Evolutionary conservation across 345 rosid genomes (phyloP).

Genomic region (Linum tenue): DNA sequence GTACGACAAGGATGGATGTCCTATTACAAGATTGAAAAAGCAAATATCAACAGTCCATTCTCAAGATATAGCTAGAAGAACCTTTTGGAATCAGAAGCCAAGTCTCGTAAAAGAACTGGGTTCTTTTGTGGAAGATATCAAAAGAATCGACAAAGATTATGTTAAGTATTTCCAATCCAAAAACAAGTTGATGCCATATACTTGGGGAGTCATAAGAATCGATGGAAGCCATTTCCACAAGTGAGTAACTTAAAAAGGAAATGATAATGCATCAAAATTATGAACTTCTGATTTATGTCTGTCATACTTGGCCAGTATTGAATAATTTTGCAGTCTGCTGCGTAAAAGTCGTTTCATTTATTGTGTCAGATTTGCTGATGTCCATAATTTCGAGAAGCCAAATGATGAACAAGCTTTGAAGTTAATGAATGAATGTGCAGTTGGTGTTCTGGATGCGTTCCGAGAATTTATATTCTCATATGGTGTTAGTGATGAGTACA

Average conservation of each 20-base stretch:
- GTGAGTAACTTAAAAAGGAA: slow-evolving; percentile 22
- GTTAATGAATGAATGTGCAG: slow-evolving; percentile 87
- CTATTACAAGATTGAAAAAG: slow-evolving; percentile 67
- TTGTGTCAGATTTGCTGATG: slow-evolving; percentile 56
- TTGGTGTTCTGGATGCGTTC: slow-evolving; percentile 61
- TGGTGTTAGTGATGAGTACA: slow-evolving; percentile 93
- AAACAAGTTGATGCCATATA: slow-evolving; percentile 62
- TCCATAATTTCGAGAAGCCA: slow-evolving; percentile 81
- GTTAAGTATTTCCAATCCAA: slow-evolving; percentile 58
- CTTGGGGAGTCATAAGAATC: slow-evolving; percentile 76
- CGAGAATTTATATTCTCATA: slow-evolving; percentile 58
- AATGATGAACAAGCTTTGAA: slow-evolving; percentile 79
- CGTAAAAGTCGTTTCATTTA: slow-evolving; percentile 18
- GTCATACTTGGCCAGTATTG: too few relatives aligned
- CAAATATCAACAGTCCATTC: slow-evolving; percentile 39
- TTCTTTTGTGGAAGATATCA: slow-evolving; percentile 38
- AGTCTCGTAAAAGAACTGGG: slow-evolving; percentile 50
- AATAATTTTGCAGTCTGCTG: not conserved
- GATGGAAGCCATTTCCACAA: slow-evolving; percentile 98
- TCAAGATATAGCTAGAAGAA: slow-evolving; percentile 50
- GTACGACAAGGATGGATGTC: slow-evolving; percentile 54
- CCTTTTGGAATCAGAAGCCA: slow-evolving; percentile 63
- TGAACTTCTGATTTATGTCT: too few relatives aligned
- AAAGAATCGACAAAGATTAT: slow-evolving; percentile 53
- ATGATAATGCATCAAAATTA: not conserved